Conservation (phyloP, 305 asterid species). For the Solanum hybrid region DNA sequence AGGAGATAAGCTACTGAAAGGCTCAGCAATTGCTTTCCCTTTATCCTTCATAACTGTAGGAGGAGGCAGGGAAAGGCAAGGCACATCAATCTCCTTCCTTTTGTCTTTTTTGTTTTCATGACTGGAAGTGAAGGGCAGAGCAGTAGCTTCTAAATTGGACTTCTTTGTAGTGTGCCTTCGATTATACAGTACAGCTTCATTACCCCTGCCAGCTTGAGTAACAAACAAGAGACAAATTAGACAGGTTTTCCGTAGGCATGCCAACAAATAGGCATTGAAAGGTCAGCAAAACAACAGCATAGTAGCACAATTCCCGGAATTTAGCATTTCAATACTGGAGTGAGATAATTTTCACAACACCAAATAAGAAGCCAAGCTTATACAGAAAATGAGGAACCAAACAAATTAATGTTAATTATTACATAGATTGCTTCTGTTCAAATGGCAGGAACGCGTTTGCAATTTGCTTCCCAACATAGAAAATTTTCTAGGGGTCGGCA, state of each 20-base stretch:
- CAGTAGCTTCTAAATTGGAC: not conserved
- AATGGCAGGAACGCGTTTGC: not conserved
- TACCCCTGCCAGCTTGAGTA: slow-evolving; percentile 4
- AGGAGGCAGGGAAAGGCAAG: slow-evolving; percentile 14
- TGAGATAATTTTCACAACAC: not conserved
- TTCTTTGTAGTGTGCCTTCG: not conserved
- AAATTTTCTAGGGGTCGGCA: not conserved
- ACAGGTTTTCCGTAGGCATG: not conserved
- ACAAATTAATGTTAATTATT: not conserved
- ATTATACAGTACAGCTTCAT: not conserved
- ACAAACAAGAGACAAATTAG: not conserved
- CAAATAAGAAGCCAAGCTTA: not conserved
- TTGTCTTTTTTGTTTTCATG: slow-evolving; percentile 23
- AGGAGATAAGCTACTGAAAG: slow-evolving; percentile 9
- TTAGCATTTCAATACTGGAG: not conserved
- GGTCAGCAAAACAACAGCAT: not conserved
- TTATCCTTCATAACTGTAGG: slow-evolving; percentile 15
- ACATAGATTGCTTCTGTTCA: not conserved
- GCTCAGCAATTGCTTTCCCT: slow-evolving; percentile 12
- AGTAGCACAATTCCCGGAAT: not conserved
- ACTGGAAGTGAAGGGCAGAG: slow-evolving; percentile 8
- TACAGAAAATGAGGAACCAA: not conserved
- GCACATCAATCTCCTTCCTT: slow-evolving; percentile 9
- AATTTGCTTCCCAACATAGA: not conserved
- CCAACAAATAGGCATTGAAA: not conserved